Evolutionary conservation across 352 stramenopile species (phyloP), one percentile per base, ranked within the genome.

Genomic region (Pythium diclinum): DNA sequence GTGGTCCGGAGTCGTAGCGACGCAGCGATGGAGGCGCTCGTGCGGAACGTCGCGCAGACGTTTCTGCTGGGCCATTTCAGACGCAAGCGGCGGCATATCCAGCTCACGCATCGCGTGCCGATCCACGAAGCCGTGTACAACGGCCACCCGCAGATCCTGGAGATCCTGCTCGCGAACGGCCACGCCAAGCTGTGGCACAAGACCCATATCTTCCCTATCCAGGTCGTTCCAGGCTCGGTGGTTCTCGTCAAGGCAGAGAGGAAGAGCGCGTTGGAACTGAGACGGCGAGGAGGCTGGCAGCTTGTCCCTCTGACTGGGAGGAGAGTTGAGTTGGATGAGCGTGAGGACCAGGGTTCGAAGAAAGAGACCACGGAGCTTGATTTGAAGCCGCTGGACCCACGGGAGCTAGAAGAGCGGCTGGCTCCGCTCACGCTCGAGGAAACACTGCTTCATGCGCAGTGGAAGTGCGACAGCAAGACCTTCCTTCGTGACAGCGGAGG

Each of bases 51-150:
- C 14, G 79, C 79, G 8, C 74, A 88, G 59, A 57, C 77, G 17
- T 88, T 92, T 54, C 68, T 92, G 32, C 55, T 92, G 34, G 71
- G 69, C 1, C 78, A 90, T 44, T 88, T 74, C 51, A 61, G 65
- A 7, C 71, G 81, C 0, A 78, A 81, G 57, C 68, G 88, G 1
- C 59, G 58, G 1, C 63, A 81, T 14, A 83, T 80, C 23, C 68
- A 76, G 0, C 81, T 83, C 42, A 91, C 83, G 0, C 80, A 88
- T 19, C 83, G 85, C n/a, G 81, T 91, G 17, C 56, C 85, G 17
- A 68, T 94, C 25, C 81, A 92, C 36, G 85, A 94, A 61, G 85
- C 83, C 13, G 57, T 90, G 11, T 72, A 88, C 53, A 94, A 91
- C 54, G 83, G 81, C 2, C 78, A 87, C 52, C 65, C 78, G 1